Percentiles rank a stretch among this genome's conserved stretches.
These are phyloP conservation scores for Smittium culicis DNA, from an alignment of 371 early-diverging fungal genomes.

Conservation along the genomic window DNA sequence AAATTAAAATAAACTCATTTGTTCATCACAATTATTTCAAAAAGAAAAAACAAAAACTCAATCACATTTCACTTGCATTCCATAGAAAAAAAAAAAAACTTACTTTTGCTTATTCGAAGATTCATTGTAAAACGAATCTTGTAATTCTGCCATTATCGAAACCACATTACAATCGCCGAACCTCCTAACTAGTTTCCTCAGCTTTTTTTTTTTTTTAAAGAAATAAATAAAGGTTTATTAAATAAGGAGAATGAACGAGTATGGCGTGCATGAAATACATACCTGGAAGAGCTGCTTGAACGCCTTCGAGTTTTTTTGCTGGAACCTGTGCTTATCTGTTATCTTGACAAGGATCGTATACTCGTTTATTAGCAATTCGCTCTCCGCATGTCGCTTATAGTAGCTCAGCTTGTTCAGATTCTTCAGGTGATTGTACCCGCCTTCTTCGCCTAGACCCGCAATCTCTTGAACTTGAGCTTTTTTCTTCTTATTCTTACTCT, in stretches of 20 bases:
- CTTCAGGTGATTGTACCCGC: no score
- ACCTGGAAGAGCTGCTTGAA: conserved; percentile 2
- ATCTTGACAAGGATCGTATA: not conserved
- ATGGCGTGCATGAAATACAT: no score
- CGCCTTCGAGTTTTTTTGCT: not conserved
- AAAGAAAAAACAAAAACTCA: no score
- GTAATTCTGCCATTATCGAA: not conserved
- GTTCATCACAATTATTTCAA: no score
- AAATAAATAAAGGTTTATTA: not conserved
- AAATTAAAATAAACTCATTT: no score
- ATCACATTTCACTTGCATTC: not conserved
- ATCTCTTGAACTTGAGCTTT: no score
- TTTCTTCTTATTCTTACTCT: no score
- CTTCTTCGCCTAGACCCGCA: no score
- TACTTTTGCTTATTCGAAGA: not conserved
- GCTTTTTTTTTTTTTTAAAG: not conserved
- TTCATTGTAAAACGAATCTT: not conserved
- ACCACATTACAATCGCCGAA: not conserved
- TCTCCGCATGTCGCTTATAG: not conserved
- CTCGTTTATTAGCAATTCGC: not conserved
- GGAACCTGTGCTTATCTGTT: not conserved
- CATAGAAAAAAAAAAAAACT: not conserved
- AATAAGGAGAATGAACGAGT: not conserved
- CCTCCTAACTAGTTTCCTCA: not conserved
- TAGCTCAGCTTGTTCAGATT: not conserved